phyloP scores from a whole-genome alignment of 164 flowering plant species.

The Berberis thunbergii region DNA sequence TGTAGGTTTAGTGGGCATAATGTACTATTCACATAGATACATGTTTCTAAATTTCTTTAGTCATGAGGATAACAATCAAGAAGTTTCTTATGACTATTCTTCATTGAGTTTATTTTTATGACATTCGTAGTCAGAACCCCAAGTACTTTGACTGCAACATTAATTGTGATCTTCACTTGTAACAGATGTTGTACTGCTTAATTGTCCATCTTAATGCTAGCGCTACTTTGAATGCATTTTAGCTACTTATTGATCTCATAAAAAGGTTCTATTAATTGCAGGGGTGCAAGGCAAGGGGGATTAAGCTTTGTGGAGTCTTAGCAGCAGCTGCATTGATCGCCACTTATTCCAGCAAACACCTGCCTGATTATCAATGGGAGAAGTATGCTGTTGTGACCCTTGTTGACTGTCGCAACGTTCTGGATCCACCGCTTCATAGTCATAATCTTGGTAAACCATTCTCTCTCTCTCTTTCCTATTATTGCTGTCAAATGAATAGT shows the following conservation, averaged over 20 bases:
- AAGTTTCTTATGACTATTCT: too few species aligned
- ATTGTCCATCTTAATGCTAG: background rate
- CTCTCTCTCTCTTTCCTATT: background rate
- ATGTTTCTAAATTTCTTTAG: too few species aligned
- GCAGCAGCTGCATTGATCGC: slow-evolving; percentile 79
- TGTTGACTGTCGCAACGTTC: slow-evolving; percentile 55
- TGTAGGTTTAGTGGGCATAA: too few species aligned
- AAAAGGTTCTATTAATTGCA: slow-evolving; percentile 19
- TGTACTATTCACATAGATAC: too few species aligned
- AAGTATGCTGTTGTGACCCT: slow-evolving; percentile 71
- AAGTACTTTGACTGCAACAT: too few species aligned
- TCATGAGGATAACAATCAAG: too few species aligned
- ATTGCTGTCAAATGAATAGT: background rate
- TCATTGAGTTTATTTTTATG: too few species aligned
- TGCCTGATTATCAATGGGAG: slow-evolving; percentile 37
- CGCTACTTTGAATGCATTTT: background rate
- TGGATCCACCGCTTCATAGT: slow-evolving; percentile 51
- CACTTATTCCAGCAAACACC: slow-evolving; percentile 32
- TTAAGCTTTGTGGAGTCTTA: slow-evolving; percentile 54
- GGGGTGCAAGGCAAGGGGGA: slow-evolving; percentile 58
- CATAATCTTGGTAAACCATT: slow-evolving; percentile 34
- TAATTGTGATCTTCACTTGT: too few species aligned
- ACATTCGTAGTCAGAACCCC: too few species aligned
- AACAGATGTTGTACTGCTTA: too few species aligned
- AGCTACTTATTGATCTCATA: background rate